phyloP scores from a whole-genome alignment of 441 rosid species.

The Arabidopsis hybrid region DNA sequence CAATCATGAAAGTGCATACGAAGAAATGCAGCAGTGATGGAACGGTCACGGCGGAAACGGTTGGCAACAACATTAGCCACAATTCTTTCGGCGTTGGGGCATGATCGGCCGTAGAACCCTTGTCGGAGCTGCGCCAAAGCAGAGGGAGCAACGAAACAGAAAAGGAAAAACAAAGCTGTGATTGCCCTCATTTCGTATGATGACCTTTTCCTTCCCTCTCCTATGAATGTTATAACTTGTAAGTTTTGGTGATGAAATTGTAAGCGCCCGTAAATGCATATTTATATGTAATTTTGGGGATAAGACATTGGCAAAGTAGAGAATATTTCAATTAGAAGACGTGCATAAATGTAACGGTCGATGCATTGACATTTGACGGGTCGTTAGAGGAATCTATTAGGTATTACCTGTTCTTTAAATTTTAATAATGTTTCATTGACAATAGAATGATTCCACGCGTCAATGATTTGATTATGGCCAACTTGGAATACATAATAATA shows the following conservation, averaged over 20 bases:
- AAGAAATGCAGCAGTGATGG: constrained; percentile 68
- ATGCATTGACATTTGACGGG: constrained; percentile 3
- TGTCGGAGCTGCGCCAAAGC: constrained; percentile 54
- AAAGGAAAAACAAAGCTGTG: constrained; percentile 42
- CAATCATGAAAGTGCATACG: constrained; percentile 90
- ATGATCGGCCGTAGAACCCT: constrained; percentile 56
- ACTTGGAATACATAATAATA: constrained; percentile 21
- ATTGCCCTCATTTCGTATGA: constrained; percentile 24
- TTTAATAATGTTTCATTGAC: constrained; percentile 6
- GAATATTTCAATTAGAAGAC: constrained; percentile 28
- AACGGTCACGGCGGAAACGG: constrained; percentile 46
- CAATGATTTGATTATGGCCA: constrained; percentile 25
- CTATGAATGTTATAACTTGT: not conserved
- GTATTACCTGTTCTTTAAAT: not conserved
- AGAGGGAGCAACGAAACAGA: constrained; percentile 46
- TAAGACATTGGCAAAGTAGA: constrained; percentile 16
- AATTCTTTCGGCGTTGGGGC: too few species aligned
- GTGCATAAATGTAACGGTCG: constrained; percentile 21
- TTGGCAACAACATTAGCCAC: constrained; percentile 48
- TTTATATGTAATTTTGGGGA: constrained; percentile 17
- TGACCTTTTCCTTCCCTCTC: constrained; percentile 20
- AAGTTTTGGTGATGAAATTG: not conserved
- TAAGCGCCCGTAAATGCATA: not conserved
- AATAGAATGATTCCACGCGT: constrained; percentile 25
- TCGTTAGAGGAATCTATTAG: constrained; percentile 4